Percentiles rank a stretch among this genome's conserved stretches.
Conservation (phyloP, 495 filamentous ascomycete species). For the Lophiotrema nucula region DNA sequence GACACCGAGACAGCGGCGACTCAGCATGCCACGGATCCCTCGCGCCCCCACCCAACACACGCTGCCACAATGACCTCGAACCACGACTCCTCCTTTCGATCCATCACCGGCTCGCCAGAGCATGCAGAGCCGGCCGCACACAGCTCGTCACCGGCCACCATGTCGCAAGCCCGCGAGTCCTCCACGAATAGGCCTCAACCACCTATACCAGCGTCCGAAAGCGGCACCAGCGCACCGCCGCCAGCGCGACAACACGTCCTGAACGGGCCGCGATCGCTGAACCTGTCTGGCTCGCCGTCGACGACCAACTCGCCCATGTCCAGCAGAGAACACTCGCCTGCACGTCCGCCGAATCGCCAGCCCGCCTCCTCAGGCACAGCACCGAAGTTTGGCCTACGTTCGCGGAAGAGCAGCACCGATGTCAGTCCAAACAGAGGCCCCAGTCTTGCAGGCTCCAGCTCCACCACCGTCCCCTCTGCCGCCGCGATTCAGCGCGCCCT, state of each 20-base stretch:
- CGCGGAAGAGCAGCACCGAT: slow-evolving; percentile 70
- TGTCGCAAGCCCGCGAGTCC: not conserved
- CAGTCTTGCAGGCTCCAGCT: slow-evolving; percentile 45
- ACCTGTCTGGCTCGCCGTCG: slow-evolving; percentile 32
- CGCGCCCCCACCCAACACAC: slow-evolving; percentile 20
- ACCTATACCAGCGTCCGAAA: slow-evolving; percentile 21
- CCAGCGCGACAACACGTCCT: slow-evolving; percentile 17
- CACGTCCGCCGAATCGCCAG: slow-evolving; percentile 22
- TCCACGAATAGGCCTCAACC: slow-evolving; percentile 11
- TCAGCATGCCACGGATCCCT: slow-evolving; percentile 25
- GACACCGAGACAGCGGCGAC: not conserved
- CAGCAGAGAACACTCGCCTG: slow-evolving; percentile 41
- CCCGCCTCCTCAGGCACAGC: slow-evolving; percentile 6
- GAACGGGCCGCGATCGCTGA: slow-evolving; percentile 27
- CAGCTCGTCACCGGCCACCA: not conserved
- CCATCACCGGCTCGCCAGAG: slow-evolving; percentile 29
- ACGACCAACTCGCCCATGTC: slow-evolving; percentile 38
- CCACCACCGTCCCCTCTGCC: slow-evolving; percentile 54
- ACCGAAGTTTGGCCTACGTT: slow-evolving; percentile 45
- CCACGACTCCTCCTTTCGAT: slow-evolving; percentile 28
- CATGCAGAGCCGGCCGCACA: slow-evolving; percentile 31
- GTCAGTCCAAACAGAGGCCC: slow-evolving; percentile 61
- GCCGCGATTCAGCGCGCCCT: slow-evolving; percentile 64
- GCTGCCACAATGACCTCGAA: slow-evolving; percentile 20
- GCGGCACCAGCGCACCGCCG: not conserved